Evolutionary conservation across 306 rosid genomes (phyloP).

Genomic region (Quillaja saponaria): DNA sequence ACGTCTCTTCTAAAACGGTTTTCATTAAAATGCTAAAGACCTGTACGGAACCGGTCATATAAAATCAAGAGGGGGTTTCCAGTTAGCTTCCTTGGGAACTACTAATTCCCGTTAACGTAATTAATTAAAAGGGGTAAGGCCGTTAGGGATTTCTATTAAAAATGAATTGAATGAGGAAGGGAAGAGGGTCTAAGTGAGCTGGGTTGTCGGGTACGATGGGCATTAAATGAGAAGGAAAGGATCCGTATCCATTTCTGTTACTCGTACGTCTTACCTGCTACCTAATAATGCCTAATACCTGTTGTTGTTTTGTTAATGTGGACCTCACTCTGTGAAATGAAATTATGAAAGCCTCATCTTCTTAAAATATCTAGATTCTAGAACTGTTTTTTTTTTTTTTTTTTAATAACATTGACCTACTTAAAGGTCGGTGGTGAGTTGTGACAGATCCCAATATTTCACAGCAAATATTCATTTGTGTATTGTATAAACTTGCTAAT

Average conservation of each 20-base stretch:
- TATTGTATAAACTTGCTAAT: too few species aligned
- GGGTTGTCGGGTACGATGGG: slow-evolving; percentile 34
- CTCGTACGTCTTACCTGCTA: slow-evolving; percentile 56
- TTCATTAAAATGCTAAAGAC: background rate
- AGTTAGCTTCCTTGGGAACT: slow-evolving; percentile 26
- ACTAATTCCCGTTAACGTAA: background rate
- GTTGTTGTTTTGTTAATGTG: background rate
- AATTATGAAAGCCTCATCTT: background rate
- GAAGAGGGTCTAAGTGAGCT: slow-evolving; percentile 6
- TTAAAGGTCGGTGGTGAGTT: too few species aligned
- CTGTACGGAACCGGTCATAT: slow-evolving; percentile 50
- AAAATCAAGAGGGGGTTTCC: slow-evolving; percentile 35
- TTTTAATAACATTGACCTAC: background rate
- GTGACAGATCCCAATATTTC: too few species aligned
- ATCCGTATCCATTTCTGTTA: slow-evolving; percentile 56
- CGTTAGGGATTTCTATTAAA: background rate
- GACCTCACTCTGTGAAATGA: background rate
- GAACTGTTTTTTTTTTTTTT: too few species aligned
- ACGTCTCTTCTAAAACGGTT: background rate
- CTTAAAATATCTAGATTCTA: too few species aligned
- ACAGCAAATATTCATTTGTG: too few species aligned
- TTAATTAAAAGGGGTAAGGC: slow-evolving; percentile 17
- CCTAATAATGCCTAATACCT: slow-evolving; percentile 14
- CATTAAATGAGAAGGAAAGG: slow-evolving; percentile 28
- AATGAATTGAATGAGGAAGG: slow-evolving; percentile 35